Evolutionary conservation across 176 grass and related monocot species (phyloP).

Genomic region (Pontederia crassipes): DNA sequence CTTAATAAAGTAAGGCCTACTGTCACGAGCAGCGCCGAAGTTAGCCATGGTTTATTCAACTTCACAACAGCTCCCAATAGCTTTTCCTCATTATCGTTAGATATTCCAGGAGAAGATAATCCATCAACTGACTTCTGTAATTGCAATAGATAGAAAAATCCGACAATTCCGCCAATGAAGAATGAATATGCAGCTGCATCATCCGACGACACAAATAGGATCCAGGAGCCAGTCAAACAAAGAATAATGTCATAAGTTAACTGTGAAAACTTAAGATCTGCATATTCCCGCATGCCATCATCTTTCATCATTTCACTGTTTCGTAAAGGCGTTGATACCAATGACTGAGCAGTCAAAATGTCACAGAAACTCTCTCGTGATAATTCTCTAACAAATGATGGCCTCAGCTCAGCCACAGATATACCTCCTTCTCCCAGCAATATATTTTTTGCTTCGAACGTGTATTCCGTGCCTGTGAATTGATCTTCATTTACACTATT

Average conservation of each 20-base stretch:
- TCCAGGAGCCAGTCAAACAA: conserved; percentile 51
- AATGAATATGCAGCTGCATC: conserved; percentile 52
- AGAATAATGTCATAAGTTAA: conserved; percentile 62
- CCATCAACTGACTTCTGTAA: conserved; percentile 72
- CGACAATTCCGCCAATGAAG: conserved; percentile 62
- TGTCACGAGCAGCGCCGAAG: conserved; percentile 40
- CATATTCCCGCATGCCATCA: conserved; percentile 62
- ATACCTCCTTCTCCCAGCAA: conserved; percentile 50
- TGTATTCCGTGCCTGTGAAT: conserved; percentile 48
- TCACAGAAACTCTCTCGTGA: conserved; percentile 35
- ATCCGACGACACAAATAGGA: conserved; percentile 40
- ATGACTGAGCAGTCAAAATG: conserved; percentile 29
- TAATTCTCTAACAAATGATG: conserved; percentile 34
- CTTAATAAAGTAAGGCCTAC: conserved; percentile 36
- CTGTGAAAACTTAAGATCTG: conserved; percentile 73
- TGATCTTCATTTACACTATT: conserved; percentile 20
- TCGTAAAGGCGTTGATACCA: conserved; percentile 9
- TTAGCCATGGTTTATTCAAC: conserved; percentile 63
- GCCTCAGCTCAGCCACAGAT: conserved; percentile 58
- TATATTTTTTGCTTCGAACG: conserved; percentile 41
- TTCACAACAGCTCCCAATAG: conserved; percentile 21
- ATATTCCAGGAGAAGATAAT: conserved; percentile 30
- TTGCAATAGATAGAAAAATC: conserved; percentile 70
- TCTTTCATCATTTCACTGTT: conserved; percentile 34
- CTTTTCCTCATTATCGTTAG: conserved; percentile 23